Evolutionary conservation across 345 rosid species (phyloP).

Genomic region (Corchorus olitorius): DNA sequence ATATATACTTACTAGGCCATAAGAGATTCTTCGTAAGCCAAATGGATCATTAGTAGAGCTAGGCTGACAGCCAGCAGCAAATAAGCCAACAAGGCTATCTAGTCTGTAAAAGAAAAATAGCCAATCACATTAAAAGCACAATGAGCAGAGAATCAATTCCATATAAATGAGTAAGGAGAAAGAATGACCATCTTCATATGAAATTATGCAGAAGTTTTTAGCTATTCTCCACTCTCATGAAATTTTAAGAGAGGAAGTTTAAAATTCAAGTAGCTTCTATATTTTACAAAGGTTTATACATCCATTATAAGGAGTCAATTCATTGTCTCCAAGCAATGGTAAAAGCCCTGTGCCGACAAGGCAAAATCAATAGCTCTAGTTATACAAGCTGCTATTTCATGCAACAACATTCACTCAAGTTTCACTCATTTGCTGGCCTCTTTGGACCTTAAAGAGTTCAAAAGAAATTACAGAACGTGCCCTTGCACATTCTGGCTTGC

Average conservation of each 20-base stretch:
- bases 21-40: conserved; percentile 92
- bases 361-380: conserved; percentile 7
- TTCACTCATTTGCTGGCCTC: conserved; percentile 7
- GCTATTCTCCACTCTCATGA: neutral
- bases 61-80: conserved; percentile 98
- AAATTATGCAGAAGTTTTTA: neutral
- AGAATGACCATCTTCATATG: neutral
- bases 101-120: conserved; percentile 17
- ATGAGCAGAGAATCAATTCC: conserved; percentile 11
- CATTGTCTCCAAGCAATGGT: neutral
- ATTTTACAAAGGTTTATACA: neutral
- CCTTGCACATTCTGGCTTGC: conserved; percentile 5
- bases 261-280: neutral
- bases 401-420: neutral
- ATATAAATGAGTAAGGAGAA: neutral
- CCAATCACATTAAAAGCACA: conserved; percentile 17
- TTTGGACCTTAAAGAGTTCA: neutral
- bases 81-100: conserved; percentile 93
- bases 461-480: neutral
- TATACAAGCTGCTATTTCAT: neutral
- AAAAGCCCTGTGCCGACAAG: neutral
- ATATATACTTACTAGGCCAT: conserved; percentile 77
- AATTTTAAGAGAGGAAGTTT: neutral
- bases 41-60: conserved; percentile 91
- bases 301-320: neutral